Conservation (phyloP, 176 grass and related monocot genomes). For the Rhynchospora breviuscula region DNA sequence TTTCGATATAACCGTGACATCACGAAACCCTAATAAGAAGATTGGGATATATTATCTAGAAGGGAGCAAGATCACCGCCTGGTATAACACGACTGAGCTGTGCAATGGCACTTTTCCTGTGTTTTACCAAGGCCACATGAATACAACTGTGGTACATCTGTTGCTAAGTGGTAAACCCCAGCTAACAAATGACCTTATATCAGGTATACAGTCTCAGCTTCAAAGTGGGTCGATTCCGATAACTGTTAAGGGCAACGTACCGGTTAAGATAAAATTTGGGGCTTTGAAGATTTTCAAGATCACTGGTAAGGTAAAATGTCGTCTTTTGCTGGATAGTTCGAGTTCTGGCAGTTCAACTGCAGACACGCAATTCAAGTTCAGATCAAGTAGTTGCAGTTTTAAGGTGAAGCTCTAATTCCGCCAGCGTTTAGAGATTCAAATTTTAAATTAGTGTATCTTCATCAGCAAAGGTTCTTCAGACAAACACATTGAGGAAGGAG, state of each 20-base stretch:
- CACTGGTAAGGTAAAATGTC: conserved; percentile 50
- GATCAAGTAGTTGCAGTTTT: conserved; percentile 64
- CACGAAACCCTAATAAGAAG: conserved; percentile 59
- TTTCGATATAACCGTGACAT: conserved; percentile 59
- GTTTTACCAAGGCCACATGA: conserved; percentile 88
- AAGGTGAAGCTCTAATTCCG: conserved; percentile 64
- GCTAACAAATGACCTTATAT: conserved; percentile 39
- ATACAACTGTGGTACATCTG: conserved; percentile 40
- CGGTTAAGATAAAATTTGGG: conserved; percentile 69
- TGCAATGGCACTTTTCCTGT: conserved; percentile 58
- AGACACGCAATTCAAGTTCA: conserved; percentile 36
- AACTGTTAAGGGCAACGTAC: conserved; percentile 41
- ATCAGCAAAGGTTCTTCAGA: not conserved
- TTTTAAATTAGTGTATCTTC: not conserved
- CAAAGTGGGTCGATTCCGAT: conserved; percentile 49
- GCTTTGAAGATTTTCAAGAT: conserved; percentile 58
- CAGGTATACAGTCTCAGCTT: conserved; percentile 31
- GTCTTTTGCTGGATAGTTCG: conserved; percentile 50
- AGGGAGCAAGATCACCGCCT: conserved; percentile 46
- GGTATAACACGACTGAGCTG: conserved; percentile 58
- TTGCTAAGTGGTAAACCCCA: conserved; percentile 39
- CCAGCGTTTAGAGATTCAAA: not conserved
- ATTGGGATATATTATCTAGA: conserved; percentile 82
- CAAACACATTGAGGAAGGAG: not conserved
- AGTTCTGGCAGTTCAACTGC: conserved; percentile 35